These are phyloP conservation scores for Wickerhamomyces sydowiorum DNA, from an alignment of 805 yeast species.

Conservation along the genomic window DNA sequence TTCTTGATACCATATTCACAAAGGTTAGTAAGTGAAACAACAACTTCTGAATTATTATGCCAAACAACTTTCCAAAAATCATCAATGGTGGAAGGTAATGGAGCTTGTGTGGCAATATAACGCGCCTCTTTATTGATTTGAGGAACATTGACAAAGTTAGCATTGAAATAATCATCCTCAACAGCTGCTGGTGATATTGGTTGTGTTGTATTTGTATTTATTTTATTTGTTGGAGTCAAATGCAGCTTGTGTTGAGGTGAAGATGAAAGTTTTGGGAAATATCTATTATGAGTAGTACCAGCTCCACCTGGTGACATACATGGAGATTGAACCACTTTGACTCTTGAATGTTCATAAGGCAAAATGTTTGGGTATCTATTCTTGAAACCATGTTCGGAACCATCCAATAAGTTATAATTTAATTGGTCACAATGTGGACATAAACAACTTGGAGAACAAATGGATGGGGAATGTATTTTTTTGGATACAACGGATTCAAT, in stretches of 20 bases:
- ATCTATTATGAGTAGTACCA: not conserved
- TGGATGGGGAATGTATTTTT: conserved; percentile 9
- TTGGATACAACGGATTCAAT: conserved; percentile 12
- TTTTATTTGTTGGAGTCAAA: conserved; percentile 7
- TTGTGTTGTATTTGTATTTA: conserved; percentile 1
- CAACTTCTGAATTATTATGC: conserved; percentile 57
- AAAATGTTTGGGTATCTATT: conserved; percentile 84
- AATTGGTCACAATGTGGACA: conserved; percentile 7
- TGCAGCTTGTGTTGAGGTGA: not conserved
- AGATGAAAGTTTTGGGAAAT: conserved; percentile 3
- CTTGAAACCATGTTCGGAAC: conserved; percentile 32
- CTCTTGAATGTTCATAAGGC: conserved; percentile 82
- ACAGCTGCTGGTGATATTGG: not conserved
- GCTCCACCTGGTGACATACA: conserved; percentile 10
- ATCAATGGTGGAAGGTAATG: conserved; percentile 65
- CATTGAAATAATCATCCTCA: conserved; percentile 69
- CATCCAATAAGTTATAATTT: conserved; percentile 7
- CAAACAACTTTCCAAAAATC: conserved; percentile 88
- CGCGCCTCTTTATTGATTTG: conserved; percentile 32
- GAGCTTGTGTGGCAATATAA: conserved; percentile 91
- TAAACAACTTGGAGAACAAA: conserved; percentile 6
- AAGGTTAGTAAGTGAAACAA: conserved; percentile 72
- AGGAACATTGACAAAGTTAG: conserved; percentile 56
- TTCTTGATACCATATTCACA: conserved; percentile 70
- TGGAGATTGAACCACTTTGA: conserved; percentile 36